Conservation (phyloP, 164 flowering plant species). For the Liquidambar formosana region DNA sequence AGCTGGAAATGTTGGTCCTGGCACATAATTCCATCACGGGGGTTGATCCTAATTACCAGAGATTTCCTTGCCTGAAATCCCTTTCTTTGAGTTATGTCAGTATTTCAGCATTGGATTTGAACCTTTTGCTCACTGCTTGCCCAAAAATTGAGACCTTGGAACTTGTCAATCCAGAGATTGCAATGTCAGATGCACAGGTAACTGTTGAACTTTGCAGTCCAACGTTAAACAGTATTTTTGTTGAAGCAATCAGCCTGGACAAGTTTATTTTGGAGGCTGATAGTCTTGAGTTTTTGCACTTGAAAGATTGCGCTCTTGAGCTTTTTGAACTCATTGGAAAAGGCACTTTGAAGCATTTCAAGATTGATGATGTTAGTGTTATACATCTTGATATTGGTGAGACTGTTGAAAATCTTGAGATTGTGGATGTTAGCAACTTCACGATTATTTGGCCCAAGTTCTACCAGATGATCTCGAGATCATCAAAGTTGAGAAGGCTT, state of each 20-base stretch:
- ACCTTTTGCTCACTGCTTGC: slow-evolving; percentile 74
- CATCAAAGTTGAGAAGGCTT: slow-evolving; percentile 71
- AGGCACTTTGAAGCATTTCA: slow-evolving; percentile 61
- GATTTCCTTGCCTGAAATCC: slow-evolving; percentile 67
- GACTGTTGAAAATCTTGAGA: slow-evolving; percentile 68
- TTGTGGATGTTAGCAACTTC: slow-evolving; percentile 84
- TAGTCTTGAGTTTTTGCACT: slow-evolving; percentile 60
- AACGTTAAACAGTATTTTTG: slow-evolving; percentile 60
- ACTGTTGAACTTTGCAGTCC: slow-evolving; percentile 71
- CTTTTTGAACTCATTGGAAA: slow-evolving; percentile 76
- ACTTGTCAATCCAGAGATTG: slow-evolving; percentile 76
- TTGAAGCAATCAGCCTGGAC: slow-evolving; percentile 79
- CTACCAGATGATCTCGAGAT: slow-evolving; percentile 73
- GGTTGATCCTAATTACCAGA: slow-evolving; percentile 84
- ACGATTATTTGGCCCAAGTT: slow-evolving; percentile 83
- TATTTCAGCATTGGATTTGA: slow-evolving; percentile 82
- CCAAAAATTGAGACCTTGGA: slow-evolving; percentile 66
- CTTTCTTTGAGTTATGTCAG: slow-evolving; percentile 72
- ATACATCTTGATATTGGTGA: slow-evolving; percentile 85
- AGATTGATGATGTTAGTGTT: slow-evolving; percentile 86
- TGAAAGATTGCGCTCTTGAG: slow-evolving; percentile 81
- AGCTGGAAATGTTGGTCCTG: slow-evolving; percentile 62
- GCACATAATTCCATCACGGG: slow-evolving; percentile 74
- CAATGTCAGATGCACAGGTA: slow-evolving; percentile 76
- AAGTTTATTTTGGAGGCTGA: slow-evolving; percentile 88